A percentile compares a stretch with the other conserved stretches of the same genome.
phyloP scores from a whole-genome alignment of 1,284 basidiomycete species.

The Volvariella volvacea region DNA sequence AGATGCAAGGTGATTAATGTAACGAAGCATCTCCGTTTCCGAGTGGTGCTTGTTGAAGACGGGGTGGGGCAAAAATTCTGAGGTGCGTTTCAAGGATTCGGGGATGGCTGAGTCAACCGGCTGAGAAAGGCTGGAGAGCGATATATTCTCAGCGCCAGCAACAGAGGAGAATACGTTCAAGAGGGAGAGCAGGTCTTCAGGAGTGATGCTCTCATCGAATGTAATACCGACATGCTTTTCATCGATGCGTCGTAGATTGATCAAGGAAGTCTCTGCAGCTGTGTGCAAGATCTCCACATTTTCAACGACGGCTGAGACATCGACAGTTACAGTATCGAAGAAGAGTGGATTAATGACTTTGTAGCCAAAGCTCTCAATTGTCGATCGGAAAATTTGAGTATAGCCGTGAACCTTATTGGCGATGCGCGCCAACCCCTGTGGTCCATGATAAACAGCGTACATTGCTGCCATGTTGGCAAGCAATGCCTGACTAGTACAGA shows the following conservation, averaged over 20 bases:
- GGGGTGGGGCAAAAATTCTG: constrained; percentile 76
- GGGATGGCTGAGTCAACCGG: constrained; percentile 43
- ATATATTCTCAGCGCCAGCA: constrained; percentile 34
- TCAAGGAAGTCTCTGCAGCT: constrained; percentile 56
- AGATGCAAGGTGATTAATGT: constrained; percentile 88
- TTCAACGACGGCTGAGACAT: constrained; percentile 57
- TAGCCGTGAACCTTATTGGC: constrained; percentile 89
- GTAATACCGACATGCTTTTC: constrained; percentile 80
- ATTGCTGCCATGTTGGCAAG: constrained; percentile 97
- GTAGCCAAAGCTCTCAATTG: constrained; percentile 73
- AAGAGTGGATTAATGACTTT: constrained; percentile 58
- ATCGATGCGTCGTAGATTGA: constrained; percentile 86
- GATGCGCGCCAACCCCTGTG: constrained; percentile 80
- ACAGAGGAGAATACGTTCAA: constrained; percentile 78
- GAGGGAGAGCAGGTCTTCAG: constrained; percentile 69
- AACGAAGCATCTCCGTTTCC: constrained; percentile 97
- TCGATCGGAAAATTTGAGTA: constrained; percentile 71
- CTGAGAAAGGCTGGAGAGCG: constrained; percentile 36
- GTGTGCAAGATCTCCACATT: constrained; percentile 67
- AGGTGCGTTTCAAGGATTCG: constrained; percentile 58
- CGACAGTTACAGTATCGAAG: constrained; percentile 94
- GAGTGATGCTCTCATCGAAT: constrained; percentile 86
- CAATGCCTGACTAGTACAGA: constrained; percentile 90
- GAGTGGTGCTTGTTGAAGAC: constrained; percentile 96
- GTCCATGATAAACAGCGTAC: constrained; percentile 97